These are phyloP conservation scores for Metarhizium brunneum DNA, from an alignment of 2,329 filamentous ascomycete genomes.

Conservation along the genomic window DNA sequence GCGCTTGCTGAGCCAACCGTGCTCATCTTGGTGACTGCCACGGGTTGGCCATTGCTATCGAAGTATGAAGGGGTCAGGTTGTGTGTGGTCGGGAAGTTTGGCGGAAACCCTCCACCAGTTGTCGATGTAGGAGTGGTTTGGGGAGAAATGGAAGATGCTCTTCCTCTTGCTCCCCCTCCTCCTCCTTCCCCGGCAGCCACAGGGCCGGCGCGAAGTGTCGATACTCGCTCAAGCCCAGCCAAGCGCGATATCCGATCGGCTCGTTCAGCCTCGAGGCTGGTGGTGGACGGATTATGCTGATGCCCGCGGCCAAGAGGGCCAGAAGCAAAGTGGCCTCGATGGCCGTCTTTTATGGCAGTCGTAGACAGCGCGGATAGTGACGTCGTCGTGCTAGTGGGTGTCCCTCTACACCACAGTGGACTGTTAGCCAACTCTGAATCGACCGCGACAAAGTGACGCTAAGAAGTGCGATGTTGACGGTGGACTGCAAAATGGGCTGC, in stretches of 20 bases:
- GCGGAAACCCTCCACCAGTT: slow-evolving; percentile 27
- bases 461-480: slow-evolving; percentile 10
- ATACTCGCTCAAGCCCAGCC: slow-evolving; percentile 80
- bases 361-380: slow-evolving; percentile 88
- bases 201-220: slow-evolving; percentile 55
- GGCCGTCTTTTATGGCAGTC: slow-evolving; percentile 92
- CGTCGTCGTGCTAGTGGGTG: slow-evolving; percentile 85
- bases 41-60: slow-evolving; percentile 62
- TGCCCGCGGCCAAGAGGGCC: slow-evolving; percentile 44
- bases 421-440: slow-evolving; percentile 1
- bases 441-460: not conserved
- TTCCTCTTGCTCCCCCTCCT: slow-evolving; percentile 5
- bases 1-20: slow-evolving; percentile 88
- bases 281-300: slow-evolving; percentile 50
- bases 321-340: slow-evolving; percentile 66
- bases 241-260: slow-evolving; percentile 92
- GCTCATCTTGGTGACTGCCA: slow-evolving; percentile 65
- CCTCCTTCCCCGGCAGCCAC: slow-evolving; percentile 19
- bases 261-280: slow-evolving; percentile 80
- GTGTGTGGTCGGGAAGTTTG: slow-evolving; percentile 26
- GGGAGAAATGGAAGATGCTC: slow-evolving; percentile 30
- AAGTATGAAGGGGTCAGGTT: slow-evolving; percentile 64
- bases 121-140: slow-evolving; percentile 44
- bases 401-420: slow-evolving; percentile 40
- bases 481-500: slow-evolving; percentile 17